Percentiles rank a stretch among this genome's conserved stretches.
Conservation (phyloP, 2,329 filamentous ascomycete genomes). For the Gnomoniopsis sp. region DNA sequence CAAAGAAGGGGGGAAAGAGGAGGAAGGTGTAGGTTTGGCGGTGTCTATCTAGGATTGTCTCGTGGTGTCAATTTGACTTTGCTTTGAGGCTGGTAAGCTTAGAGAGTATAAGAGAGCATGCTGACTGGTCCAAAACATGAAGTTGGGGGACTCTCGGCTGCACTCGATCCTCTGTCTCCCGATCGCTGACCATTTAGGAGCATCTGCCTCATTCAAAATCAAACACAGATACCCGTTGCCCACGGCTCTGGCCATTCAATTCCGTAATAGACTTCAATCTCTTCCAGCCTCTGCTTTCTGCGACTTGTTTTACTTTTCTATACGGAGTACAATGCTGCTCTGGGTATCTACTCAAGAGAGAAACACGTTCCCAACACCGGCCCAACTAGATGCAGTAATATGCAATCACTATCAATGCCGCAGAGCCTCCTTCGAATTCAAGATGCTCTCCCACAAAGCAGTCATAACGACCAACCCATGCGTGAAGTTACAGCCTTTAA, state of each 20-base stretch:
- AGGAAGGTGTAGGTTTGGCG: conserved; percentile 39
- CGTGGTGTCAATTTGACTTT: background rate
- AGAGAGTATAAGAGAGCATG: background rate
- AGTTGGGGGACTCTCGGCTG: background rate
- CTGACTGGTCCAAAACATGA: background rate
- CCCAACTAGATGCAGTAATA: background rate
- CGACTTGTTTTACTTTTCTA: background rate
- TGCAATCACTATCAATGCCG: background rate
- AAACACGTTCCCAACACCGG: background rate
- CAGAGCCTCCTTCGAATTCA: too few relatives aligned
- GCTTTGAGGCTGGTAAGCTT: background rate
- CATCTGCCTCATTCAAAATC: background rate
- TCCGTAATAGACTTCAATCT: too few relatives aligned
- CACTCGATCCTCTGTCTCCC: background rate
- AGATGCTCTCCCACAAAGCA: too few relatives aligned
- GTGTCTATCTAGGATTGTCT: background rate
- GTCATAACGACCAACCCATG: background rate
- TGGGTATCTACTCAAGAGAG: conserved; percentile 9
- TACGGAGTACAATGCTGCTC: background rate
- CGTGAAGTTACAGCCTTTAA: background rate
- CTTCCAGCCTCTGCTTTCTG: too few relatives aligned
- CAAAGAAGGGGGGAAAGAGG: conserved; percentile 42
- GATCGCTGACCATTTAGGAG: background rate
- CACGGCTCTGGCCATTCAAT: too few relatives aligned
- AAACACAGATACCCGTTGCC: background rate